These are phyloP conservation scores for Ramalina intermedia DNA, from an alignment of 495 filamentous ascomycete species.

Conservation along the genomic window DNA sequence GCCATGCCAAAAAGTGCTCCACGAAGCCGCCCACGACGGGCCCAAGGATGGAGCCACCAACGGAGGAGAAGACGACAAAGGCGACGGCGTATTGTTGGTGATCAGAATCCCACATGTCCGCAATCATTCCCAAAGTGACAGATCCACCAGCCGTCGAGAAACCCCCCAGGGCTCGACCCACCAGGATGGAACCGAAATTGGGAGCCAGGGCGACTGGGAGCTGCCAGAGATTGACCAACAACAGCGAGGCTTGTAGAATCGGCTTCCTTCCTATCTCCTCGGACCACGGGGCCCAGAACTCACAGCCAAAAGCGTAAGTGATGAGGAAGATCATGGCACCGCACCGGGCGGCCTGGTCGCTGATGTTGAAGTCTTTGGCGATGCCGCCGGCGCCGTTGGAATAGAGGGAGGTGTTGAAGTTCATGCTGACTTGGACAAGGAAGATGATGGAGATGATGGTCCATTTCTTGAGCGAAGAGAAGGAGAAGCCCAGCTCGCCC, in stretches of 20 bases:
- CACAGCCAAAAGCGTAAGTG: conserved; percentile 49
- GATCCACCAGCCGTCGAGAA: conserved; percentile 47
- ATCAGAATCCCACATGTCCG: conserved; percentile 47
- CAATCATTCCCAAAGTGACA: conserved; percentile 48
- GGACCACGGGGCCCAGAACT: conserved; percentile 54
- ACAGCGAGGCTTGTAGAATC: conserved; percentile 38
- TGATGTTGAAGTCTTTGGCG: conserved; percentile 32
- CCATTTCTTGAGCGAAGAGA: conserved; percentile 40
- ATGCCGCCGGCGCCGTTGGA: conserved; percentile 38
- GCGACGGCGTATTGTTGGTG: conserved; percentile 46
- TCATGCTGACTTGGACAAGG: conserved; percentile 42
- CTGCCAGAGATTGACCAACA: conserved; percentile 46
- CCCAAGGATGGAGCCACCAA: conserved; percentile 46
- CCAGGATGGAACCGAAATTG: conserved; percentile 40
- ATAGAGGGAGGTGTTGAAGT: conserved; percentile 43
- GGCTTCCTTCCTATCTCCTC: conserved; percentile 46
- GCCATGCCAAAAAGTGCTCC: conserved; percentile 34
- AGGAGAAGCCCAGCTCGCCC: conserved; percentile 40
- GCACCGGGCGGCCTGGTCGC: conserved; percentile 35
- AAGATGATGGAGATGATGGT: conserved; percentile 46
- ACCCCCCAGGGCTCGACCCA: conserved; percentile 43
- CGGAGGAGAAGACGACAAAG: conserved; percentile 49
- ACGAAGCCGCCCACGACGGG: conserved; percentile 48
- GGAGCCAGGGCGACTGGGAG: conserved; percentile 38
- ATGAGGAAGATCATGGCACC: conserved; percentile 46